phyloP scores from a whole-genome alignment of 2,329 filamentous ascomycete species.

The Curvularia eragrostidis region DNA sequence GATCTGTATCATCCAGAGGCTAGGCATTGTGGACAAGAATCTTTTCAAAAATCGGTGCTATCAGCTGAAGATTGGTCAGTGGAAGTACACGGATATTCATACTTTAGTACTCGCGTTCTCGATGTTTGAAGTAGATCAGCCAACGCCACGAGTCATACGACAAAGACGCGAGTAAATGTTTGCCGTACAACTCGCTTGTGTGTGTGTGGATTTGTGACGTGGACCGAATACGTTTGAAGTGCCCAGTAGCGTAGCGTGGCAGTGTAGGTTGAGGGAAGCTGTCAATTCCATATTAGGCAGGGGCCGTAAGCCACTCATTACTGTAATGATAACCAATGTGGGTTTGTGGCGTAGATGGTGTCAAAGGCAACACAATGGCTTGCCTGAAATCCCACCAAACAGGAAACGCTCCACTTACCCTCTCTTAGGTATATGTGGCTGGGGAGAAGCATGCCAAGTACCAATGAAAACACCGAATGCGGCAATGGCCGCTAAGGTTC shows the following conservation, averaged over 20 bases:
- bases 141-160: neutral
- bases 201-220: neutral
- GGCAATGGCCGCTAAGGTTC: neutral
- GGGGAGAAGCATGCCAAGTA: neutral
- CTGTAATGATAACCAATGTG: neutral
- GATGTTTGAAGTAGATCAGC: neutral
- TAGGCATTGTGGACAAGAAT: slow-evolving; percentile 17
- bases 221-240: neutral
- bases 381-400: neutral
- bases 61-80: slow-evolving; percentile 8
- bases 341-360: neutral
- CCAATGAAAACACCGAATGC: neutral
- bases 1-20: slow-evolving; percentile 1
- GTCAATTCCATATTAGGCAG: no score
- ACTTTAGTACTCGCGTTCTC: neutral
- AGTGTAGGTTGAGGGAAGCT: neutral
- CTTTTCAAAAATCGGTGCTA: neutral
- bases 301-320: neutral
- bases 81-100: slow-evolving; percentile 2
- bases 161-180: neutral
- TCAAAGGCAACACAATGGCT: neutral
- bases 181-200: neutral
- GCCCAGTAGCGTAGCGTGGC: no score
- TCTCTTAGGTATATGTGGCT: neutral
- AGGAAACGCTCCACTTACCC: neutral